Conservation (phyloP, 345 rosid genomes). For the Anastatica hierochuntica region DNA sequence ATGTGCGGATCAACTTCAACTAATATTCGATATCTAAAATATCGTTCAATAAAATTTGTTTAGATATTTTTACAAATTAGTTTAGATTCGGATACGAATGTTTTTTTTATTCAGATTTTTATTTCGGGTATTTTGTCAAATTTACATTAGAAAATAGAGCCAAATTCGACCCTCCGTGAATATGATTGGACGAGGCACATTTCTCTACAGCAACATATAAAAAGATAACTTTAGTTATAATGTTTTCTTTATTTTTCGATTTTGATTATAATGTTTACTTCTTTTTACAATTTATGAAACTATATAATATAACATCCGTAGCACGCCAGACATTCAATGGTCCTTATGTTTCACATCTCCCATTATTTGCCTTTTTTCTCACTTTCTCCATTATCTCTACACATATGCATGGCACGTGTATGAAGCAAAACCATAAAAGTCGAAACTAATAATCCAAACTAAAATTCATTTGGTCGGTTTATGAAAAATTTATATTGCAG, state of each 20-base stretch:
- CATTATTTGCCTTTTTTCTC: constrained; percentile 10
- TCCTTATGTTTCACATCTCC: constrained; percentile 23
- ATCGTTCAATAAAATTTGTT: too few species aligned
- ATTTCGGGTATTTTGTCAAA: not conserved
- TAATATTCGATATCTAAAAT: too few species aligned
- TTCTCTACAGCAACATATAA: constrained; percentile 13
- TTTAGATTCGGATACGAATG: too few species aligned
- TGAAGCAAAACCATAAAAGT: not conserved
- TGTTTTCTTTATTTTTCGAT: constrained; percentile 7
- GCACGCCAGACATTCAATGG: constrained; percentile 32
- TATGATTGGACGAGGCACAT: constrained; percentile 19
- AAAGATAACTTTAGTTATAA: constrained; percentile 19
- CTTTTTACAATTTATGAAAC: constrained; percentile 4
- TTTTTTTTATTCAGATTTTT: too few species aligned
- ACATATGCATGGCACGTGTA: constrained; percentile 15
- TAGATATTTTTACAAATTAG: too few species aligned
- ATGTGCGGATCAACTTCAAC: too few species aligned
- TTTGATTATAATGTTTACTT: constrained; percentile 15
- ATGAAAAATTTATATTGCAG: not conserved
- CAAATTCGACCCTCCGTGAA: constrained; percentile 15
- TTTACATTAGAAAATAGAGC: too few species aligned
- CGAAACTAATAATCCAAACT: constrained; percentile 16
- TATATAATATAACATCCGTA: constrained; percentile 4
- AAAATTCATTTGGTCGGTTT: constrained; percentile 8
- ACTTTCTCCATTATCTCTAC: constrained; percentile 23